Evolutionary conservation across 306 rosid species (phyloP).

Genomic region (Medicago arabica): DNA sequence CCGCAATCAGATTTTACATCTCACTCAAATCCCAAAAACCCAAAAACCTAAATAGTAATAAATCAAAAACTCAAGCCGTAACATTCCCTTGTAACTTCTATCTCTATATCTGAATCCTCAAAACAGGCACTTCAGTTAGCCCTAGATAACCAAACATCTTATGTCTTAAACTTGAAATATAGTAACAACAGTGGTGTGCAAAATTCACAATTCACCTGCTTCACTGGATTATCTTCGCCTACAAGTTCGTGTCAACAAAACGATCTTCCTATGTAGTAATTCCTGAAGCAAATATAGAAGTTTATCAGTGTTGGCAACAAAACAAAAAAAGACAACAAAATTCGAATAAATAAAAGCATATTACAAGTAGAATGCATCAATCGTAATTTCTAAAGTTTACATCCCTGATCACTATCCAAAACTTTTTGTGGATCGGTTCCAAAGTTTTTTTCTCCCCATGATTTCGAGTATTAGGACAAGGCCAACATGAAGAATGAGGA

Average conservation of each 20-base stretch:
- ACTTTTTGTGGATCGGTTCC: not conserved
- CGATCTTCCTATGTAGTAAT: conserved; percentile 73
- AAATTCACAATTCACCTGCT: conserved; percentile 89
- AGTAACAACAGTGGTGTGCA: conserved; percentile 65
- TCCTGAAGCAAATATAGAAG: conserved; percentile 62
- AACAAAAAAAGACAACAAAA: conserved; percentile 26
- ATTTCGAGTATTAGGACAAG: not conserved
- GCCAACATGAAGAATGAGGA: too few species aligned
- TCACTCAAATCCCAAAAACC: conserved; percentile 78
- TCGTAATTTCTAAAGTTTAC: not conserved
- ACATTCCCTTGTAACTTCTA: conserved; percentile 80
- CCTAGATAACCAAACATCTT: conserved; percentile 71
- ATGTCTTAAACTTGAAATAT: conserved; percentile 56
- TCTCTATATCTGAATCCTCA: conserved; percentile 80
- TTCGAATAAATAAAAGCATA: not conserved
- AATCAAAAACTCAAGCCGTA: conserved; percentile 83
- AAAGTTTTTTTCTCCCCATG: not conserved
- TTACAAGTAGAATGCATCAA: not conserved
- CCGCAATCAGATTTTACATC: conserved; percentile 99
- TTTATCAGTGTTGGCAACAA: conserved; percentile 39
- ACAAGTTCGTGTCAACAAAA: conserved; percentile 64
- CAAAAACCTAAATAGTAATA: conserved; percentile 61
- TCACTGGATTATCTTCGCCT: conserved; percentile 71
- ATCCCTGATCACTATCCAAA: not conserved
- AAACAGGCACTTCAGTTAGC: conserved; percentile 81